Base-by-base conservation (phyloP, 192 early-diverging fungal species). In the Coemansia reversa region DNA sequence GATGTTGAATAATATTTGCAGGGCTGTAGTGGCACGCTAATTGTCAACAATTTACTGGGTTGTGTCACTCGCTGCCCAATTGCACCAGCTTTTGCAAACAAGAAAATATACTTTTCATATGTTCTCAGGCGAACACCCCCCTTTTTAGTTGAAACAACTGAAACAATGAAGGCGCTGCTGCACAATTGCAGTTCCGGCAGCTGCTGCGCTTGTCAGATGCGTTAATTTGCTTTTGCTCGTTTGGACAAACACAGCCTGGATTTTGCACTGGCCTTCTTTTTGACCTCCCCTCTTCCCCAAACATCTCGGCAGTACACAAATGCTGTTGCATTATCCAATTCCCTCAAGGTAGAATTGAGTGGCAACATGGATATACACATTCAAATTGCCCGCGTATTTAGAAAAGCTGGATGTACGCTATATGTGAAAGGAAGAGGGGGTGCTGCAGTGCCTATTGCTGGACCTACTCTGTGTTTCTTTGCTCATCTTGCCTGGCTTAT, bases 141-240 rank as follows among this genome's bases (percentile, higher is more conserved):
- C 19, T 27, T 60, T 60, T 30, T 50, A 51, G 51, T 49, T 61
- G 51, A 53, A 52, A 39, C 5, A 52, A 30, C n/a, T 30, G 42
- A 23, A 50, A 52, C 57, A 59, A 58, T 51, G 24, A 49, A 16
- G 55, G 9, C 8, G 42, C 28, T 9, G 25, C 48, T 61, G 59
- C 59, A 61, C 48, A 61, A 61, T 61, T 61, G 59, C 59, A 61
- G 59, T 30, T 61, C 59, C 59, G 59, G 59, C 59, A 61, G 45
- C 59, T 51, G 39, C 39, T 45, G 39, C 30, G 49, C 47, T 60
- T 49, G 47, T 60, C 47, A 48, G 57, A 22, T 67, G 55, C 64
- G 56, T 66, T 66, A 66, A 66, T 66, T 66, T 58, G 64, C 64
- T 58, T 58, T 66, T 54, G 25, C 47, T 47, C 52, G 16, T 29